Evolutionary conservation across 2,329 filamentous ascomycete genomes (phyloP), one percentile per base, ranked within the genome.

Genomic region (Pseudophaeomoniella oleicola): DNA sequence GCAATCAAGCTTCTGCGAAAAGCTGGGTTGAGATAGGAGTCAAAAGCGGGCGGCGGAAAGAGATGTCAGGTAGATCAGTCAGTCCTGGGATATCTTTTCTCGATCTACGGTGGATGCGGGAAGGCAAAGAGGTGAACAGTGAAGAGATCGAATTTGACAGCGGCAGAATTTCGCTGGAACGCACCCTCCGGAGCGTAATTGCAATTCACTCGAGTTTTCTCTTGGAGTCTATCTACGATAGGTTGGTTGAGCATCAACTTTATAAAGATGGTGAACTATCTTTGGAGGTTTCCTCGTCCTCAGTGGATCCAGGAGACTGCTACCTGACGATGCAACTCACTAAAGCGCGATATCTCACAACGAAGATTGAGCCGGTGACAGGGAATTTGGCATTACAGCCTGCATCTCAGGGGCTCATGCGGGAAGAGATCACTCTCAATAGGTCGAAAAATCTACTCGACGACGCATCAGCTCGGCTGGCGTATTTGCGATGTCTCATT

Each of bases 1-100:
- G 72, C 12, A 70, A 72, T 35, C 73, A 77, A 47, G 67, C 70
- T 39, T 74, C 74, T 1, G 67, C 72, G 12, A 94, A 92, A 62
- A 93, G 78, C 54, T 98, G 90, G 88, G 67, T 98, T 34, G 78
- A 96, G 44, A 66, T 98, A 35, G 87, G 86, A 6, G 72, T 94
- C 22, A 70, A 76, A 40, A 86, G 78, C 50, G 78, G 78, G 19
- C 63, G 52, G 41, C 43, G 49, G 19, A 52, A 46, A 39, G 58
- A 54, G 35, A 50, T 51, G 31, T 52, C 54, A 18, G 39, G 40
- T 32, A 37, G 32, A 34, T 30, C 16, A 18, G 10, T 34, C 13
- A 31, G 36, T 27, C 36, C 38, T 19, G 39, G 45, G 34, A 22
- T 33, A 10, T 51, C 63, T 5, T 50, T 46, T 38, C 46, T 67